Evolutionary conservation across 1,139 yeast species (phyloP), one percentile per base, ranked within the genome.

Genomic region (Hansenula lynferdii): DNA sequence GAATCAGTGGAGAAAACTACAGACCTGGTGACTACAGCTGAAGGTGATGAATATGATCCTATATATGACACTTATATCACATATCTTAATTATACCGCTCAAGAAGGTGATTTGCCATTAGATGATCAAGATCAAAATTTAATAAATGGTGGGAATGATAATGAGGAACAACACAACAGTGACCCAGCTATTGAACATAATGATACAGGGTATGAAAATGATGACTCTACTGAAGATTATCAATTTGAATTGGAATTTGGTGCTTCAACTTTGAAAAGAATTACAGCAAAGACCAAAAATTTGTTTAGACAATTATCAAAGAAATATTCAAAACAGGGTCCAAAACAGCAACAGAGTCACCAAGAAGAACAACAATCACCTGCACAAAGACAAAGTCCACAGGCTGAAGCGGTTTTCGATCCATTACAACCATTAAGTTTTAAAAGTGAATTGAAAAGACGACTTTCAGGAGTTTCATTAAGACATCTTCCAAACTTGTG

Each of bases 41-140:
- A 29, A 29, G 31, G 16, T 6, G 35, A 30, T 10, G 31, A 30
- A 11, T 29, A 28, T 28, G 52, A 49, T 37, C 46, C 49, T 3
- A 36, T 45, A 5, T 45, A 45, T 31, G 49, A 46, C 9, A 41
- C 41, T 10, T 49, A 47, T 31, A 31, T 38, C 16, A 30, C 21
- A 3, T 38, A 38, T 10, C 10, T 38, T 8, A 28, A 40, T 30
- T 24, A 20, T 30, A 23, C 31, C 6, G 8, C 34, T 12, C 16
- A 15, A 10, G 22, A 15, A 16, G 34, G 34, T 12, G 28, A 20
- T 9, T 20, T 29, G 18, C 3, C 9, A 3, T 21, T 20, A 18
- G 14, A 19, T 11, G 26, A 28, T 19, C 5, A 11, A n/a, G 20
- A 31, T n/a, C n/a, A n/a, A n/a, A n/a, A n/a, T n/a, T n/a, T n/a